Percentiles rank a stretch among this genome's conserved stretches.
Evolutionary conservation across 768 basidiomycete genomes (phyloP).

Genomic region (Strobilomyces confusus): DNA sequence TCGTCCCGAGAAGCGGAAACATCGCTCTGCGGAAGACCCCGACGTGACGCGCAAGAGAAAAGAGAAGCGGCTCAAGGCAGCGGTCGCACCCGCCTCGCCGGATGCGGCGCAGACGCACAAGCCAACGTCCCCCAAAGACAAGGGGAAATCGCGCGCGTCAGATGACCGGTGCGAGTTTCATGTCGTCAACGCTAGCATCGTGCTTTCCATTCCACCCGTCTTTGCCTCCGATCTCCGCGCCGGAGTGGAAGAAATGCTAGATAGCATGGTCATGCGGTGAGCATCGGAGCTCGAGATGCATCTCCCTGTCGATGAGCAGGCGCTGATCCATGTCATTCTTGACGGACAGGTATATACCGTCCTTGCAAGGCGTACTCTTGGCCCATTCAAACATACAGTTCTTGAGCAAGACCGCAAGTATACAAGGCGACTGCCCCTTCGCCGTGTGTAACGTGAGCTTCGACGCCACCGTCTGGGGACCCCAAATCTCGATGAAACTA

Average conservation of each 20-base stretch:
- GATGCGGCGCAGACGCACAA: constrained; percentile 15
- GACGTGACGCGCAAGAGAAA: constrained; percentile 31
- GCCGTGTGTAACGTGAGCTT: constrained; percentile 71
- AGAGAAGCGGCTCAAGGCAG: constrained; percentile 29
- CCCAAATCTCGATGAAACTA: constrained; percentile 74
- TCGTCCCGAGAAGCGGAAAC: constrained; percentile 52
- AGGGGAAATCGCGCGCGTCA: constrained; percentile 35
- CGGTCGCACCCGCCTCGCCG: not conserved
- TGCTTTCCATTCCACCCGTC: constrained; percentile 75
- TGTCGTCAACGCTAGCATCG: constrained; percentile 58
- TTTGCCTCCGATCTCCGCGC: constrained; percentile 68
- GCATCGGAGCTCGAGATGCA: constrained; percentile 20
- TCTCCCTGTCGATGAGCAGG: not conserved
- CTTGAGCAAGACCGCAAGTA: constrained; percentile 54
- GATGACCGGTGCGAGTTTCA: constrained; percentile 50
- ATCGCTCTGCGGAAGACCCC: constrained; percentile 19
- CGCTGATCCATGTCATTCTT: not conserved
- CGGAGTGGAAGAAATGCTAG: constrained; percentile 86
- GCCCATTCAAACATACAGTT: constrained; percentile 80
- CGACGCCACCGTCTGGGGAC: constrained; percentile 87
- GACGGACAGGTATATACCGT: constrained; percentile 72
- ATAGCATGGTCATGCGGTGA: constrained; percentile 94
- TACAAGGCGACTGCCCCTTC: constrained; percentile 85
- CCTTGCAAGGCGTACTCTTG: constrained; percentile 83
- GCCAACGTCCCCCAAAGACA: constrained; percentile 29